Base-by-base conservation (phyloP, 805 yeast genomes). In the Candida palmyrensis region DNA sequence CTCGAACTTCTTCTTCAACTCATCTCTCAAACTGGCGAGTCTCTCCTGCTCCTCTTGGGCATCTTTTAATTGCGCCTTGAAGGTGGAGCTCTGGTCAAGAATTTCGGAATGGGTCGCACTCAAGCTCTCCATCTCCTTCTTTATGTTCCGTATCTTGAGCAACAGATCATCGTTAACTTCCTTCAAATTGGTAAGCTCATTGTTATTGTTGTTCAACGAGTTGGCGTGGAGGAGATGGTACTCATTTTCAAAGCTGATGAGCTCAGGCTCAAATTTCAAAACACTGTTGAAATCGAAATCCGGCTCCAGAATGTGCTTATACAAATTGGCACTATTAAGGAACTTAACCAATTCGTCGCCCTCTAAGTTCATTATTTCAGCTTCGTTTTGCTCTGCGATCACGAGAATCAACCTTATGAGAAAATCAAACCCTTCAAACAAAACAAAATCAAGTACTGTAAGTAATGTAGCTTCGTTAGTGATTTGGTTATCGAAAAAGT, bases 371-470 rank as follows among this genome's bases (percentile, higher is more conserved):
- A 47, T 11, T 9, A 65, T 40, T 16, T 37, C 25, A 0, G 34
- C 43, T 20, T 40, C 22, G 16, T 48, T 43, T 6, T 36, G 33
- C 4, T 35, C 25, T 34, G 59, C 54, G 3, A 48, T 27, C 28
- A 51, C 52, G 3, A 55, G 49, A 7, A 57, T 37, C 5, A 62
- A 32, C 18, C 66, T 47, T 6, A 53, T 37, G 6, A 66, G 36
- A 36, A 55, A 57, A 36, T 59, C 64, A 33, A 58, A 53, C 5
- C 72, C 72, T 42, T 66, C 68, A 31, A 66, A 50, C 19, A 65
- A 49, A 9, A 65, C 43, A 24, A 63, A 52, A 37, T 66, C 72
- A 18, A 64, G 38, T 3, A 61, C 34, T 28, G 28, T 43, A 19
- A 40, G 30, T 22, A 36, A 32, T 3, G 29, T 19, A 13, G 18